Conservation (phyloP, 2,329 filamentous ascomycete species). For the Trichoderma pleuroti region DNA sequence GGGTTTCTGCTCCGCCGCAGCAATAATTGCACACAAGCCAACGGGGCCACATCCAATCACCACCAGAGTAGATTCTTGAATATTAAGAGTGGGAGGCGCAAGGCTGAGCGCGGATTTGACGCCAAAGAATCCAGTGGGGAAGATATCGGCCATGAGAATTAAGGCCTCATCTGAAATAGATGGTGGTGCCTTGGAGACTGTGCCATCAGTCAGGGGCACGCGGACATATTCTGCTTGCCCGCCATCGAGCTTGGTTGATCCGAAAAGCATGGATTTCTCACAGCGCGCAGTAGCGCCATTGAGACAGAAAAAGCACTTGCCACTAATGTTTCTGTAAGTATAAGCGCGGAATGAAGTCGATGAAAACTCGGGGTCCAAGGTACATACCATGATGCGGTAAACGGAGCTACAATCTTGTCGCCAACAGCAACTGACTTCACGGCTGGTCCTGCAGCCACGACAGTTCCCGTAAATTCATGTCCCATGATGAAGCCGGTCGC, state of each 20-base stretch:
- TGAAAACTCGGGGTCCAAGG: neutral
- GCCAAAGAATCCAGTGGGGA: slow-evolving; percentile 82
- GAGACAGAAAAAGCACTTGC: slow-evolving; percentile 81
- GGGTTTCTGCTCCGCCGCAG: slow-evolving; percentile 71
- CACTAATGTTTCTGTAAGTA: slow-evolving; percentile 23
- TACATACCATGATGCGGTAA: slow-evolving; percentile 72
- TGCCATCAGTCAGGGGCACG: slow-evolving; percentile 76
- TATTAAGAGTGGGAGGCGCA: slow-evolving; percentile 38
- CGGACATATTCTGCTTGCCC: slow-evolving; percentile 80
- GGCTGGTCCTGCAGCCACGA: slow-evolving; percentile 62
- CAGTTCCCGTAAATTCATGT: slow-evolving; percentile 80
- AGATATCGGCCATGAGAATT: slow-evolving; percentile 90
- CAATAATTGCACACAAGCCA: slow-evolving; percentile 77
- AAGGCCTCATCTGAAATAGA: slow-evolving; percentile 69
- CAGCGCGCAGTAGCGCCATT: slow-evolving; percentile 76
- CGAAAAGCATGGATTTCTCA: slow-evolving; percentile 66
- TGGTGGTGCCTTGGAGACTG: slow-evolving; percentile 66
- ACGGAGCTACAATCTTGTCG: slow-evolving; percentile 77
- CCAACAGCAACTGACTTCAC: slow-evolving; percentile 69
- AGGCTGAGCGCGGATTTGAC: slow-evolving; percentile 72
- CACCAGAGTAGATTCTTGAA: slow-evolving; percentile 63
- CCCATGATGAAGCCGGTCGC: slow-evolving; percentile 65
- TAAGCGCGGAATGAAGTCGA: neutral
- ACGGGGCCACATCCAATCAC: slow-evolving; percentile 83
- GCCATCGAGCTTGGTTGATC: slow-evolving; percentile 65